Percentiles rank a stretch among this genome's conserved stretches.
phyloP scores from a whole-genome alignment of 169 alveolate genomes.

The Fabrea salina region DNA sequence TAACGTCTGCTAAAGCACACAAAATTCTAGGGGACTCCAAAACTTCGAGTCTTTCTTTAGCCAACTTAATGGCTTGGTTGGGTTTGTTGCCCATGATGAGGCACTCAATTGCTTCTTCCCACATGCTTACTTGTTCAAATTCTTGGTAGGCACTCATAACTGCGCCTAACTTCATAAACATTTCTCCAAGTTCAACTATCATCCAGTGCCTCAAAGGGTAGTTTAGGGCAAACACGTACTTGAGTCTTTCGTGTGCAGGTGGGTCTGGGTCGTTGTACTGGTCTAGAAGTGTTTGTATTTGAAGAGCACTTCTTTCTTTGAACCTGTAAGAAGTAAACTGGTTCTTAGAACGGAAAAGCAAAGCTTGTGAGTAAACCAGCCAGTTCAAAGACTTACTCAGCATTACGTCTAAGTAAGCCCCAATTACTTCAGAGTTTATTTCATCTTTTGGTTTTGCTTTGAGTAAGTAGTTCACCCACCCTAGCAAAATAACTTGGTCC shows the following conservation, averaged over 20 bases:
- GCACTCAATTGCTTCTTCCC: constrained; percentile 89
- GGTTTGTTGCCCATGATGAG: constrained; percentile 80
- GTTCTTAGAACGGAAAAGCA: constrained; percentile 72
- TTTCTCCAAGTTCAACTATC: constrained; percentile 71
- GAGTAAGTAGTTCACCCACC: constrained; percentile 60
- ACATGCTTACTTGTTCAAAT: constrained; percentile 80
- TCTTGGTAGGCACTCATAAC: constrained; percentile 81
- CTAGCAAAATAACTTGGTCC: constrained; percentile 73
- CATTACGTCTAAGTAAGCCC: constrained; percentile 65
- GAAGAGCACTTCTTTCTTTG: constrained; percentile 75
- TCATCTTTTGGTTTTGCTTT: constrained; percentile 80
- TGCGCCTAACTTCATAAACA: constrained; percentile 76
- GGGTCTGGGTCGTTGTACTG: constrained; percentile 76
- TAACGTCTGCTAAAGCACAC: constrained; percentile 86
- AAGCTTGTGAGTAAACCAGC: constrained; percentile 74
- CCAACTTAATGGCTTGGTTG: constrained; percentile 77
- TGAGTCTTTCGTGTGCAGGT: constrained; percentile 52
- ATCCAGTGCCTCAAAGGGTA: constrained; percentile 73
- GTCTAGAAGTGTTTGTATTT: constrained; percentile 77
- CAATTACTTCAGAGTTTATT: constrained; percentile 69
- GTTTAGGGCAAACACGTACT: constrained; percentile 52
- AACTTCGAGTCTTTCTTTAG: constrained; percentile 67
- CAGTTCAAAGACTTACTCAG: constrained; percentile 70
- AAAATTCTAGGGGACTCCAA: constrained; percentile 84
- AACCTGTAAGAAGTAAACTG: constrained; percentile 73